Evolutionary conservation across 768 basidiomycete species (phyloP).

Genomic region (Xerocomellus chrysenteron): DNA sequence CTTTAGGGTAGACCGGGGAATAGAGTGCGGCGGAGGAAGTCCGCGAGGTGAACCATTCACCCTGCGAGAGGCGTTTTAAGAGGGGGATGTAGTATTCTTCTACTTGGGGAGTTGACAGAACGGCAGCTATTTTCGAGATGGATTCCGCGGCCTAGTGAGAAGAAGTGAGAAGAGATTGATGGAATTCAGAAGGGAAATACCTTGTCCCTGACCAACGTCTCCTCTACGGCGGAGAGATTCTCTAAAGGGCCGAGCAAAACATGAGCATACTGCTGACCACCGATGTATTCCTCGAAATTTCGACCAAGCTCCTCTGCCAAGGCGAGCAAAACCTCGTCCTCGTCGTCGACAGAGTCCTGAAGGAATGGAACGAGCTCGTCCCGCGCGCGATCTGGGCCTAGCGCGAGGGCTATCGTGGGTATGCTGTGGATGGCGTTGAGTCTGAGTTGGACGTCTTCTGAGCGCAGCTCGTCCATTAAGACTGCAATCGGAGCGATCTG

Average conservation of each 20-base stretch:
- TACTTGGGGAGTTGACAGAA: conserved; percentile 75
- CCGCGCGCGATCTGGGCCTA: conserved; percentile 92
- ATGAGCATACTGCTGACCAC: conserved; percentile 85
- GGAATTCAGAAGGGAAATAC: conserved; percentile 40
- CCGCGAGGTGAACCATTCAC: conserved; percentile 99
- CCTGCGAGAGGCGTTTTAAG: conserved; percentile 81
- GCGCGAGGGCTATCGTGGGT: conserved; percentile 95
- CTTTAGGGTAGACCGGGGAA: conserved; percentile 84
- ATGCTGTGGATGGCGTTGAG: conserved; percentile 96
- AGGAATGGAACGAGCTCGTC: conserved; percentile 96
- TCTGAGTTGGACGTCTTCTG: conserved; percentile 95
- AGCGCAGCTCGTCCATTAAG: conserved; percentile 96
- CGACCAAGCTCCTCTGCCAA: conserved; percentile 93
- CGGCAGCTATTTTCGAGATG: conserved; percentile 82
- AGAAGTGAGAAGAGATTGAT: conserved; percentile 1
- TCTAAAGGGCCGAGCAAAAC: conserved; percentile 88
- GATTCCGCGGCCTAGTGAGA: conserved; percentile 84
- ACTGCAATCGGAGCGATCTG: conserved; percentile 94
- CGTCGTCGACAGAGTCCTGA: conserved; percentile 98
- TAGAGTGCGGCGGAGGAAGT: conserved; percentile 95
- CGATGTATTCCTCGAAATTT: conserved; percentile 92
- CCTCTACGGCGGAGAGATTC: conserved; percentile 94
- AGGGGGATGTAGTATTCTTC: conserved; percentile 93
- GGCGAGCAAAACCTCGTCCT: conserved; percentile 96
- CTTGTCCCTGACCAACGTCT: conserved; percentile 97